Conservation (phyloP, 768 basidiomycete genomes). For the Phylloporus scabripes region DNA sequence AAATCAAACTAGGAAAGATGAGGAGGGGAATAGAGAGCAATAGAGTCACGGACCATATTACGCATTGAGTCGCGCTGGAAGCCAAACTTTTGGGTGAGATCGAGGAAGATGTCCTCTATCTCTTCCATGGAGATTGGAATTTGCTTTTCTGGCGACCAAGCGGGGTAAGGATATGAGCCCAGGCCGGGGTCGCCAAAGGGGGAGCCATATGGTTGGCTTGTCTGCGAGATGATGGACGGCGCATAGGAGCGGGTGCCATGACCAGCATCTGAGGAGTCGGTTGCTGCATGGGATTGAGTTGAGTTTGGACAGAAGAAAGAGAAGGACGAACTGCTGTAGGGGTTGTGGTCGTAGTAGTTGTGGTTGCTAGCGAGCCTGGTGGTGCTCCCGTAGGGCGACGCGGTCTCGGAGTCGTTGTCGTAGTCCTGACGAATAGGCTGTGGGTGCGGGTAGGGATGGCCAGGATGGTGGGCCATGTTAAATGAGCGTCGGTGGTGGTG, state of each 20-base stretch:
- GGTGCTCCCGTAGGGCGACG: conserved; percentile 56
- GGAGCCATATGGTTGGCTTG: conserved; percentile 51
- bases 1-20: conserved; percentile 75
- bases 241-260: conserved; percentile 42
- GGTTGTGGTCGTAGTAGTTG: conserved; percentile 30
- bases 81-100: conserved; percentile 97
- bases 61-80: conserved; percentile 96
- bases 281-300: conserved; percentile 8
- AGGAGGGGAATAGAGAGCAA: neutral
- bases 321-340: conserved; percentile 17
- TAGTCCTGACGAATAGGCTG: conserved; percentile 35
- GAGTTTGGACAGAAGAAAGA: conserved; percentile 1
- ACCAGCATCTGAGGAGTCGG: conserved; percentile 28
- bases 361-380: conserved; percentile 47
- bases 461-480: conserved; percentile 37
- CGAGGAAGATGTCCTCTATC: conserved; percentile 98
- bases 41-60: conserved; percentile 63
- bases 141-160: conserved; percentile 89
- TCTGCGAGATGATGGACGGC: conserved; percentile 57
- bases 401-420: conserved; percentile 45
- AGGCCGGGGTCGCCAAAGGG: conserved; percentile 54
- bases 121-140: conserved; percentile 97
- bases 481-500: conserved; percentile 21
- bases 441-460: conserved; percentile 28
- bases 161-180: conserved; percentile 77